Evolutionary conservation across 2,329 filamentous ascomycete genomes (phyloP).

Genomic region (Aspergillus neotritici): DNA sequence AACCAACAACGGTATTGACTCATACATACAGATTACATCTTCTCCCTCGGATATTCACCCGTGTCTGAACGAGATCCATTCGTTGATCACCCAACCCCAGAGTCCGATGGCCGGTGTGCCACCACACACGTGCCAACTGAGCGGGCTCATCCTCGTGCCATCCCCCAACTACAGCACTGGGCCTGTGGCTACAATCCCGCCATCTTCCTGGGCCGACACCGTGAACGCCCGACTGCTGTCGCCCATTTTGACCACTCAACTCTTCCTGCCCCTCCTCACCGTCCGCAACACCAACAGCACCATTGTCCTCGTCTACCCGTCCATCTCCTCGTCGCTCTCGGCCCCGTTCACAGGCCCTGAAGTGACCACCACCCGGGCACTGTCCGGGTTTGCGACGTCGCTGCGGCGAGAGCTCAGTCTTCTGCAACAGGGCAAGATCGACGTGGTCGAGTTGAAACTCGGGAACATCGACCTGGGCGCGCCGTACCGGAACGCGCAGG

Average conservation of each 20-base stretch:
- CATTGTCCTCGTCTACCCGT: constrained; percentile 41
- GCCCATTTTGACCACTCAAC: constrained; percentile 80
- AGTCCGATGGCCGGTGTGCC: constrained; percentile 69
- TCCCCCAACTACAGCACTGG: constrained; percentile 71
- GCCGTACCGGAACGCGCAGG: constrained; percentile 44
- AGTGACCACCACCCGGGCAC: constrained; percentile 74
- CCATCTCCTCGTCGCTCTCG: constrained; percentile 41
- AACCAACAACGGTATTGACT: constrained; percentile 12
- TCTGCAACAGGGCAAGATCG: constrained; percentile 55
- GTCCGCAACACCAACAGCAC: constrained; percentile 51
- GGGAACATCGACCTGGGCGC: constrained; percentile 82
- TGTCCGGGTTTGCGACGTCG: constrained; percentile 79
- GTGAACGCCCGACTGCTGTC: constrained; percentile 89
- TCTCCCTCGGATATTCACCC: constrained; percentile 52
- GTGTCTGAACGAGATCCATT: constrained; percentile 66
- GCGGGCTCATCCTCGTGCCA: constrained; percentile 77
- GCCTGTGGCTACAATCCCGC: constrained; percentile 77
- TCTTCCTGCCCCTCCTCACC: constrained; percentile 74
- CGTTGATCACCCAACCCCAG: constrained; percentile 68
- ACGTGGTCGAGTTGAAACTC: constrained; percentile 81
- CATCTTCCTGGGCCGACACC: constrained; percentile 78
- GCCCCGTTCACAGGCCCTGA: constrained; percentile 61
- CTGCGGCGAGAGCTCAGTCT: constrained; percentile 73
- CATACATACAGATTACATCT: constrained; percentile 50
- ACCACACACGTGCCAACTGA: constrained; percentile 68